Percentiles rank a stretch among this genome's conserved stretches.
Conservation (phyloP, 2,329 filamentous ascomycete genomes). For the Thielaviopsis ethacetica region DNA sequence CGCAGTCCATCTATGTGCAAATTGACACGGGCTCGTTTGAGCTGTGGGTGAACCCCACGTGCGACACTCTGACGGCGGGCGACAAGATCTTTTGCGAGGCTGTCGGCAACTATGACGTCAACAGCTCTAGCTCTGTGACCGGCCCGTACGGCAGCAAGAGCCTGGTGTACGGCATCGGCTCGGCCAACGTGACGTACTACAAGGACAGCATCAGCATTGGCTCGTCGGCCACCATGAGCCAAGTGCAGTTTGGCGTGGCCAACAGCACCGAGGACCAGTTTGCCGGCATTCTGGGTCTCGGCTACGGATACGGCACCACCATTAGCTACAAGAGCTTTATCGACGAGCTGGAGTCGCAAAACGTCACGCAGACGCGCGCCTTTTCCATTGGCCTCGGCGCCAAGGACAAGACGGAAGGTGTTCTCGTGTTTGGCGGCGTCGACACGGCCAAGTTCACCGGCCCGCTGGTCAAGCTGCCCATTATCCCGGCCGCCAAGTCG, state of each 20-base stretch:
- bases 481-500: constrained; percentile 37
- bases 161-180: constrained; percentile 34
- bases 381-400: constrained; percentile 52
- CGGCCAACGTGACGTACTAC: constrained; percentile 33
- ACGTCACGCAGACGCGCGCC: constrained; percentile 41
- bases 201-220: constrained; percentile 28
- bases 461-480: constrained; percentile 40
- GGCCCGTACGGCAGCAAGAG: constrained; percentile 22
- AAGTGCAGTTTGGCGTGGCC: constrained; percentile 53
- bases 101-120: constrained; percentile 27
- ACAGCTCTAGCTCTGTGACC: constrained; percentile 24
- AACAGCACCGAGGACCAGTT: constrained; percentile 30
- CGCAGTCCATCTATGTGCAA: constrained; percentile 36
- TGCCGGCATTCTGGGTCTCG: constrained; percentile 56
- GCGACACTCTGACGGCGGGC: constrained; percentile 23
- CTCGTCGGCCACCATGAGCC: constrained; percentile 25
- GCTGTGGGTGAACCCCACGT: constrained; percentile 46
- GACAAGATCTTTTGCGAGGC: constrained; percentile 30
- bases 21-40: constrained; percentile 45
- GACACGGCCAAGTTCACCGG: constrained; percentile 49
- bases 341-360: constrained; percentile 32
- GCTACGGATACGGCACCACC: constrained; percentile 38
- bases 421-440: constrained; percentile 51
- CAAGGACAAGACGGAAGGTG: constrained; percentile 41
- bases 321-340: constrained; percentile 34